Percentiles rank a stretch among this genome's conserved stretches.
These are phyloP conservation scores for Pestalotiopsis sp. DNA, from an alignment of 2,329 filamentous ascomycete species.

Conservation along the genomic window DNA sequence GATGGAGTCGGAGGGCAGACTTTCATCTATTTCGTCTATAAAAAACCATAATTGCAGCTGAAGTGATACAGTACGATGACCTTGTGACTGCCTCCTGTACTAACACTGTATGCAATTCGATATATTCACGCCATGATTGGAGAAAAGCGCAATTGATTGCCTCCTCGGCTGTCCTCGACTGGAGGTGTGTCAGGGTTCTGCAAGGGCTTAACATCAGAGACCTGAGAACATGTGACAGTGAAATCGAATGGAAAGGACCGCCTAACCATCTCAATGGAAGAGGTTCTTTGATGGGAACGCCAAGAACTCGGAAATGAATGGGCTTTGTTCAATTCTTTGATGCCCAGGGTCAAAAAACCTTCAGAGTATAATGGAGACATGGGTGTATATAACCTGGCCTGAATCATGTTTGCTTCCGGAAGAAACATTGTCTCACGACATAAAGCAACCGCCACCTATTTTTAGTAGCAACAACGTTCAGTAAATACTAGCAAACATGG, in stretches of 20 bases:
- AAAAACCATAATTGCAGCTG: too few relatives aligned
- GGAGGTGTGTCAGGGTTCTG: too few relatives aligned
- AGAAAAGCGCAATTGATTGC: too few relatives aligned
- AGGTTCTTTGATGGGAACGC: neutral
- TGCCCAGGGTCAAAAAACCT: neutral
- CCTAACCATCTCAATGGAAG: neutral
- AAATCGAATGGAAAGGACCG: neutral
- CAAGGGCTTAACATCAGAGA: too few relatives aligned
- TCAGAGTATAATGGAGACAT: neutral
- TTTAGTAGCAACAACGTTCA: neutral
- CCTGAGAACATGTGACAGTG: too few relatives aligned
- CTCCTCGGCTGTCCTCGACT: too few relatives aligned
- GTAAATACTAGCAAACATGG: neutral
- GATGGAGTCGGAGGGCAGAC: too few relatives aligned
- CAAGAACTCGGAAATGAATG: neutral
- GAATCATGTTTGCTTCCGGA: neutral
- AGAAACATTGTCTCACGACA: neutral
- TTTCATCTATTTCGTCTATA: too few relatives aligned
- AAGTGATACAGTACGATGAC: too few relatives aligned
- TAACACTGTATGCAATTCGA: too few relatives aligned
- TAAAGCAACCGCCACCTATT: neutral
- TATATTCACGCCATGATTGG: too few relatives aligned
- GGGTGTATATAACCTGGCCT: neutral
- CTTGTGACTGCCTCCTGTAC: too few relatives aligned
- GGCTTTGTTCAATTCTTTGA: neutral